phyloP scores from a whole-genome alignment of 805 yeast genomes.

The Sporopachydermia lactativora region DNA sequence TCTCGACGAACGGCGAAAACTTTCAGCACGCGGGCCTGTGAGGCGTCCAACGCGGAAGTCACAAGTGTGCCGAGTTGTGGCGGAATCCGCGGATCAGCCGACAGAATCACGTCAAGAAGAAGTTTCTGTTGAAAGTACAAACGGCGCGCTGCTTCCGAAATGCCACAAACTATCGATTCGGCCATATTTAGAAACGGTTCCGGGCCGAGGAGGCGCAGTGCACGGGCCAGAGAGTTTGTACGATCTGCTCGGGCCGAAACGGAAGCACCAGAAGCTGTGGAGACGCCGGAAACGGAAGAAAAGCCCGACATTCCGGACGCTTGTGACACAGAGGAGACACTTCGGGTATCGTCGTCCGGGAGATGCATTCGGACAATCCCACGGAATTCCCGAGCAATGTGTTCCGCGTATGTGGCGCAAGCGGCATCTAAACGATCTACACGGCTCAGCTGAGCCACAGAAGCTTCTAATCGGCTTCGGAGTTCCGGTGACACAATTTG shows the following conservation, averaged over 20 bases:
- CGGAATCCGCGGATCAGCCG: conserved; percentile 24
- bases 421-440: conserved; percentile 51
- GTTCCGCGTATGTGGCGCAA: conserved; percentile 50
- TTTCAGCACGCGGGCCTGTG: conserved; percentile 67
- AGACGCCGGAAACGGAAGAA: conserved; percentile 12
- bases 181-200: conserved; percentile 65
- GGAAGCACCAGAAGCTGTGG: too few relatives aligned
- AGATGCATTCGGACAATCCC: conserved; percentile 49
- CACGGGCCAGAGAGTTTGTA: conserved; percentile 26
- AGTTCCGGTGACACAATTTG: conserved; percentile 25
- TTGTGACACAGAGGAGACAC: conserved; percentile 10
- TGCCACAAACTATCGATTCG: conserved; percentile 39
- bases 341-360: conserved; percentile 31
- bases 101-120: conserved; percentile 55
- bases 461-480: conserved; percentile 28
- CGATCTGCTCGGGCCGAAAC: too few relatives aligned
- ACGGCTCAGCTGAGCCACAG: conserved; percentile 41
- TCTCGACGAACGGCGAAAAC: conserved; percentile 67
- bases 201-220: conserved; percentile 54
- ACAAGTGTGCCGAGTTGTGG: conserved; percentile 57
- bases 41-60: conserved; percentile 48
- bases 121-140: conserved; percentile 68
- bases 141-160: conserved; percentile 62
- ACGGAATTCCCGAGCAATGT: conserved; percentile 57
- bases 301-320: conserved; percentile 9